A percentile compares a stretch with the other conserved stretches of the same genome.
Evolutionary conservation across 805 yeast genomes (phyloP).

Genomic region (Ascoidea asiatica): DNA sequence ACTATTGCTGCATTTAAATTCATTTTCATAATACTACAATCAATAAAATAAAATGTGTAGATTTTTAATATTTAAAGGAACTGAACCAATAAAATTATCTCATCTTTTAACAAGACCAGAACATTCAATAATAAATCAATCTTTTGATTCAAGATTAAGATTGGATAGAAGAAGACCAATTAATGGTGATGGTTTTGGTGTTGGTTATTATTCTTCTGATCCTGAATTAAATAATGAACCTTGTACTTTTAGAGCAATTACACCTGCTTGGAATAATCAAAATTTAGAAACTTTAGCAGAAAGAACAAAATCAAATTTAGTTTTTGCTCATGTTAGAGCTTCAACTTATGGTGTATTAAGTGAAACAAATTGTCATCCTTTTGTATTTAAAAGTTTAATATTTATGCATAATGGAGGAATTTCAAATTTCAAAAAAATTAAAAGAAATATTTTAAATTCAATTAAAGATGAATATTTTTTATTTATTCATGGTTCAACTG

Average conservation of each 20-base stretch:
- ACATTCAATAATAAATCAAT: constrained; percentile 92
- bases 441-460: constrained; percentile 57
- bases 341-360: constrained; percentile 89
- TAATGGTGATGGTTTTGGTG: constrained; percentile 97
- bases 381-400: constrained; percentile 73
- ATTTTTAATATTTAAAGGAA: constrained; percentile 78
- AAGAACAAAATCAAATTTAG: constrained; percentile 71
- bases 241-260: constrained; percentile 86
- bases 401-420: constrained; percentile 98
- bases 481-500: constrained; percentile 84
- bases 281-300: constrained; percentile 77
- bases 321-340: constrained; percentile 94
- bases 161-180: constrained; percentile 84
- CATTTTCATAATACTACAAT: neutral
- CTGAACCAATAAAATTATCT: constrained; percentile 75
- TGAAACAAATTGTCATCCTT: constrained; percentile 97
- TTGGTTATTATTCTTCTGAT: constrained; percentile 75
- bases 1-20: too few species aligned
- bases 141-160: constrained; percentile 80
- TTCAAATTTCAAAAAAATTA: constrained; percentile 57
- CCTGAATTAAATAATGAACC: constrained; percentile 46
- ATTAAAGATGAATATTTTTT: constrained; percentile 71
- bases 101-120: constrained; percentile 89
- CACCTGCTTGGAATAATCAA: constrained; percentile 97
- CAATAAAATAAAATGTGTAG: constrained; percentile 54